Evolutionary conservation across 2,329 filamentous ascomycete genomes (phyloP), one percentile per base, ranked within the genome.

Genomic region (Penicillium sp.): DNA sequence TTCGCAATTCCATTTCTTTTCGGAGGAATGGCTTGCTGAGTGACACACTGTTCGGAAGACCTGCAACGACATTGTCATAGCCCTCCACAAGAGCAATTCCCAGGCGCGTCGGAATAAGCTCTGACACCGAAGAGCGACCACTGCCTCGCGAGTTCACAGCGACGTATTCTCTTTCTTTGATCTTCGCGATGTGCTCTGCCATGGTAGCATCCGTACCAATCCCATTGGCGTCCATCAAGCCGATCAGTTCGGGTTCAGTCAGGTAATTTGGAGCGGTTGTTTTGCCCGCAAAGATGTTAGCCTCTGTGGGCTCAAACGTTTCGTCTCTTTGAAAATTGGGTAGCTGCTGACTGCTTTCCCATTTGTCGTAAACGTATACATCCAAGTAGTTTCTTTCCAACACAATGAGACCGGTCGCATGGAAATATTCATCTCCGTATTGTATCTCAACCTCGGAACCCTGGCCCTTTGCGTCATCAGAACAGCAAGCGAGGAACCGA

Each of bases 131-230:
- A 46, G 79, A 77, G 42, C 77, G 75, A 36, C 77, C 76, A 50
- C 71, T 71, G 51, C 77, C 77, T 47, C 78, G 81, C 67, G 81
- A 69, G 75, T 85, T 69, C 69, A 89, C 87, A 53, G 86, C 84
- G 47, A 92, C 93, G 67, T 99, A 99, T 64, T 92, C 83, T 56
- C 94, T 82, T 55, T 92, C 86, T 73, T 97, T 92, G 65, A 99
- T 96, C 74, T 93, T 99, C 55, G 90, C 86, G 67, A 99, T 99
- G 70, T 99, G 94, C 67, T 99, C 94, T 0, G 94, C 94, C 94
- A 99, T 99, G 1, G 94, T 99, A 6, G 94, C 94, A 76, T 99
- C 94, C 9, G 94, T 99, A 11, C 94, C 94, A 60, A 99, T 99
- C 2, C 94, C 94, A 70, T 99, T 99, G 43, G 91, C 92, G 76